Percentiles rank a stretch among this genome's conserved stretches.
Conservation (phyloP, 2,329 filamentous ascomycete genomes). For the Fusarium miscanthi region DNA sequence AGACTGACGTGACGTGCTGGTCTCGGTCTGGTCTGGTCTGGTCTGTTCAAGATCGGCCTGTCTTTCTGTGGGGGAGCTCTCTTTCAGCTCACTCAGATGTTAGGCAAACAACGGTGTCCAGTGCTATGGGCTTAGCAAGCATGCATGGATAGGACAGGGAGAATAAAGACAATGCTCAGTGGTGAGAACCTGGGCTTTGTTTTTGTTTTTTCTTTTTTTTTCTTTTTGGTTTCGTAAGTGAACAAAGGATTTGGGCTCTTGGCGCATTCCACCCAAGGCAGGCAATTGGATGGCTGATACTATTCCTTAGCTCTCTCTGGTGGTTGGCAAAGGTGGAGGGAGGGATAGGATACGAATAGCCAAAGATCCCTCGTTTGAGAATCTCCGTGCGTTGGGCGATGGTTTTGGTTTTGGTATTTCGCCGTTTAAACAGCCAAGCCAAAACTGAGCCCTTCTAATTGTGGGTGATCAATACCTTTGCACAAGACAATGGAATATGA, state of each 20-base stretch:
- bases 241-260: constrained; percentile 39
- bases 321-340: constrained; percentile 37
- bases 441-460: background rate
- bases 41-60: constrained; percentile 7
- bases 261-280: constrained; percentile 36
- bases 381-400: background rate
- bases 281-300: constrained; percentile 37
- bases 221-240: constrained; percentile 16
- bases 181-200: constrained; percentile 4
- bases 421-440: background rate
- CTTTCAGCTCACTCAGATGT: constrained; percentile 18
- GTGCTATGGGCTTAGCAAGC: background rate
- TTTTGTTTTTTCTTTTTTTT: background rate
- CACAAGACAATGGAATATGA: background rate
- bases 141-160: background rate
- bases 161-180: constrained; percentile 13
- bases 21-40: constrained; percentile 13
- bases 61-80: constrained; percentile 37
- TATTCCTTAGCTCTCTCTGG: constrained; percentile 20
- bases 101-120: constrained; percentile 3
- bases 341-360: constrained; percentile 7
- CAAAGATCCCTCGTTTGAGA: background rate
- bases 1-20: constrained; percentile 31
- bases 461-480: background rate
- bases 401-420: constrained; percentile 1